These are phyloP conservation scores for Colletotrichum filicis DNA, from an alignment of 2,329 filamentous ascomycete species.

Conservation along the genomic window DNA sequence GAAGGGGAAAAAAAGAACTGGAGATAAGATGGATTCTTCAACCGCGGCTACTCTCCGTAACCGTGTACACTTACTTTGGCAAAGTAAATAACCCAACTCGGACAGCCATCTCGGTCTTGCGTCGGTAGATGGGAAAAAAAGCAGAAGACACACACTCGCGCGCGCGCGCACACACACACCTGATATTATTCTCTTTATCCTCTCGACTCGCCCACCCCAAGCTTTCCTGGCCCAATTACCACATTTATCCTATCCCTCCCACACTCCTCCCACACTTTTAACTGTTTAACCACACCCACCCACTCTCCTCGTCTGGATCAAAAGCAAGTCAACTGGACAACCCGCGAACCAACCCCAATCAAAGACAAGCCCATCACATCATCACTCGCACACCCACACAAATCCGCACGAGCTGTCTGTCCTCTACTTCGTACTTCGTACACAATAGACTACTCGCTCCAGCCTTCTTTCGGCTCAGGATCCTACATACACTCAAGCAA, in stretches of 20 bases:
- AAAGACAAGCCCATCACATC: conserved; percentile 33
- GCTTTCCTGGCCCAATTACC: neutral
- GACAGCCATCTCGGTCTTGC: conserved; percentile 29
- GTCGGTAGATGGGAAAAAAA: conserved; percentile 18
- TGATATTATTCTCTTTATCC: conserved; percentile 26
- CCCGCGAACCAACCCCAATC: conserved; percentile 16
- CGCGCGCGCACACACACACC: neutral
- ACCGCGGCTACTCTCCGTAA: conserved; percentile 30
- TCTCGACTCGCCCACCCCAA: conserved; percentile 14
- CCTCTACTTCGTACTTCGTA: neutral
- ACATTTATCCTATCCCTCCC: conserved; percentile 12
- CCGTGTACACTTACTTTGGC: neutral
- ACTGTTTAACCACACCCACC: neutral
- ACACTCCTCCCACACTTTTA: conserved; percentile 19
- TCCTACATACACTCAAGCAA: conserved; percentile 16
- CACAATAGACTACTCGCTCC: neutral
- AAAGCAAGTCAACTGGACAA: conserved; percentile 30
- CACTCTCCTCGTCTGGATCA: conserved; percentile 19
- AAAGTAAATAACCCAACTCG: conserved; percentile 10
- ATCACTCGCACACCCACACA: conserved; percentile 31
- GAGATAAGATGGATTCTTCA: conserved; percentile 31
- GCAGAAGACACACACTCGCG: too few relatives aligned
- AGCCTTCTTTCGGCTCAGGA: conserved; percentile 26
- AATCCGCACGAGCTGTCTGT: conserved; percentile 10
- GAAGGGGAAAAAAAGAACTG: conserved; percentile 9